These are phyloP conservation scores for Panaeolus cyanescens DNA, from an alignment of 768 basidiomycete species.

Conservation along the genomic window DNA sequence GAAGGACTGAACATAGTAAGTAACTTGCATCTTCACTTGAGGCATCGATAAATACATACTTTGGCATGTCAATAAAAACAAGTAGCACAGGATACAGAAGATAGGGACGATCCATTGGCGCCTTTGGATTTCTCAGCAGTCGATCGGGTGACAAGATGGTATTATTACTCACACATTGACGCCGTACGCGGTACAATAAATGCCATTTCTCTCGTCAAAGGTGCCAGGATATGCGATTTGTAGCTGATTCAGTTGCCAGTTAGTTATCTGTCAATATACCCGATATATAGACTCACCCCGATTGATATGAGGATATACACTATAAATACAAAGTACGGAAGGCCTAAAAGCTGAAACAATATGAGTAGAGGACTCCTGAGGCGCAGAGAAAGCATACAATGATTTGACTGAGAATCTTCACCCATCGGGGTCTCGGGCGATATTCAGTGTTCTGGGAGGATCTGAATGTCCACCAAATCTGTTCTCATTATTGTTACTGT, in stretches of 20 bases:
- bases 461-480: slow-evolving; percentile 1
- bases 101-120: neutral
- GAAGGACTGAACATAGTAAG: neutral
- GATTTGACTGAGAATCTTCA: neutral
- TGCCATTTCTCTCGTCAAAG: neutral
- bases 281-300: neutral
- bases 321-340: neutral
- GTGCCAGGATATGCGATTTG: neutral
- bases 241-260: neutral
- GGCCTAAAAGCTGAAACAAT: neutral
- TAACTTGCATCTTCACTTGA: neutral
- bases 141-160: neutral
- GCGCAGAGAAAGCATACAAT: neutral
- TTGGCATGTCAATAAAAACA: neutral
- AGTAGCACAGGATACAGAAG: neutral
- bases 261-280: neutral
- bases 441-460: neutral
- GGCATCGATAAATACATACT: neutral
- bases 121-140: neutral
- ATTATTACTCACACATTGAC: neutral
- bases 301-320: neutral
- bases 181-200: neutral
- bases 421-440: neutral
- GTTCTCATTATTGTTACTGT: neutral
- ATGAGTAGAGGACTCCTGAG: neutral